phyloP scores from a whole-genome alignment of 306 rosid species.

The Gleditsia sinensis region DNA sequence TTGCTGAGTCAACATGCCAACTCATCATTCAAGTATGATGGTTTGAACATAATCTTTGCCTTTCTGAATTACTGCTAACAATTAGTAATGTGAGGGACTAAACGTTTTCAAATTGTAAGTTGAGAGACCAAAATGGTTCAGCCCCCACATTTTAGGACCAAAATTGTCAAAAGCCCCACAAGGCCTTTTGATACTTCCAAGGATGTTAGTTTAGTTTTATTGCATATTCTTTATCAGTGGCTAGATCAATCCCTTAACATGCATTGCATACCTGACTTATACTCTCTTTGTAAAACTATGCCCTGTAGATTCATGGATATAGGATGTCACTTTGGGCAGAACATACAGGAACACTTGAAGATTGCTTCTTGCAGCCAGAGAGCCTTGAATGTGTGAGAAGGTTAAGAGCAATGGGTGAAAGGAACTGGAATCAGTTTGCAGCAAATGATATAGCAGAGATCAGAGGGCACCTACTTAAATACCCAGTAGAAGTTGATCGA shows the following conservation, averaged over 20 bases:
- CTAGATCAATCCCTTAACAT: not conserved
- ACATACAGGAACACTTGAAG: conserved; percentile 75
- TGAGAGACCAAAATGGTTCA: too few species aligned
- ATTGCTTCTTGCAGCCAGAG: conserved; percentile 75
- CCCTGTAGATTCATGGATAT: conserved; percentile 73
- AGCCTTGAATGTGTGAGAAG: conserved; percentile 84
- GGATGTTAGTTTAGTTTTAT: not conserved
- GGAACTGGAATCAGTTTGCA: conserved; percentile 83
- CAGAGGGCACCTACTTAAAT: conserved; percentile 79
- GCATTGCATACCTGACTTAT: not conserved
- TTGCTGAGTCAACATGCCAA: too few species aligned
- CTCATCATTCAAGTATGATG: too few species aligned
- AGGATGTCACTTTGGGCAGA: conserved; percentile 99
- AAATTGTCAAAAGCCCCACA: too few species aligned
- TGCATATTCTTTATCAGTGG: not conserved
- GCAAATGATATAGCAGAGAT: conserved; percentile 72
- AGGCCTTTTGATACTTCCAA: not conserved
- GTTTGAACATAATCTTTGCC: too few species aligned
- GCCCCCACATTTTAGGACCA: too few species aligned
- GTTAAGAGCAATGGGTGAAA: conserved; percentile 71
- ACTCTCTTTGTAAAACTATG: conserved; percentile 21
- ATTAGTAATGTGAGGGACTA: too few species aligned
- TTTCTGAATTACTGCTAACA: too few species aligned
- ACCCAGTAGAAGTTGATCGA: conserved; percentile 86
- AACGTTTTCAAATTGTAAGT: too few species aligned